Percentiles rank a stretch among this genome's conserved stretches.
Evolutionary conservation across 2,329 filamentous ascomycete genomes (phyloP).

Genomic region (Diaporthe helianthi): DNA sequence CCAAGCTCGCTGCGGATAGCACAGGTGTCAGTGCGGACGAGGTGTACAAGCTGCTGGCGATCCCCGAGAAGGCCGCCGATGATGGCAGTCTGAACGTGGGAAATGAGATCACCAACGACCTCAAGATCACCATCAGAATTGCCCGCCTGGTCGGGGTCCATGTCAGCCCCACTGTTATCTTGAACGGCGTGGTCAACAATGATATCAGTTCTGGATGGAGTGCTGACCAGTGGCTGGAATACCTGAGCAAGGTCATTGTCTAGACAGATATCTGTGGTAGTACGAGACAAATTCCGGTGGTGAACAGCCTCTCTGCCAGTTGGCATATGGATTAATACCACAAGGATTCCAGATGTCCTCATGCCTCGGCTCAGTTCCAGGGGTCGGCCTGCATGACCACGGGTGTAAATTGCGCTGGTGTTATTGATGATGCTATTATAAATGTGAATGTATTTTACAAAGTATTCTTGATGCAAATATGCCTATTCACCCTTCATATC

Average conservation of each 20-base stretch:
- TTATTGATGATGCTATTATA: neutral
- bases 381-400: neutral
- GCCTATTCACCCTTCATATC: neutral
- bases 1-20: slow-evolving; percentile 70
- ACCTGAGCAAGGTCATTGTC: slow-evolving; percentile 67
- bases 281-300: neutral
- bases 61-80: slow-evolving; percentile 70
- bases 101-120: slow-evolving; percentile 82
- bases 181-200: slow-evolving; percentile 83
- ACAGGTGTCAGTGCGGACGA: slow-evolving; percentile 75
- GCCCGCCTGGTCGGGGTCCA: slow-evolving; percentile 82
- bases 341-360: neutral
- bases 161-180: slow-evolving; percentile 88
- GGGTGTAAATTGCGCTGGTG: neutral
- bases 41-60: slow-evolving; percentile 72
- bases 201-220: slow-evolving; percentile 82
- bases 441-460: neutral
- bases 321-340: neutral
- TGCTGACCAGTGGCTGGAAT: slow-evolving; percentile 83
- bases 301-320: neutral
- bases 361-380: too few relatives aligned
- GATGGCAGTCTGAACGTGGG: slow-evolving; percentile 78
- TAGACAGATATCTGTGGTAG: slow-evolving; percentile 37
- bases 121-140: slow-evolving; percentile 85
- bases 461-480: too few relatives aligned